Conservation (phyloP, 2,329 filamentous ascomycete species). For the Scleromitrula shiraiana region DNA sequence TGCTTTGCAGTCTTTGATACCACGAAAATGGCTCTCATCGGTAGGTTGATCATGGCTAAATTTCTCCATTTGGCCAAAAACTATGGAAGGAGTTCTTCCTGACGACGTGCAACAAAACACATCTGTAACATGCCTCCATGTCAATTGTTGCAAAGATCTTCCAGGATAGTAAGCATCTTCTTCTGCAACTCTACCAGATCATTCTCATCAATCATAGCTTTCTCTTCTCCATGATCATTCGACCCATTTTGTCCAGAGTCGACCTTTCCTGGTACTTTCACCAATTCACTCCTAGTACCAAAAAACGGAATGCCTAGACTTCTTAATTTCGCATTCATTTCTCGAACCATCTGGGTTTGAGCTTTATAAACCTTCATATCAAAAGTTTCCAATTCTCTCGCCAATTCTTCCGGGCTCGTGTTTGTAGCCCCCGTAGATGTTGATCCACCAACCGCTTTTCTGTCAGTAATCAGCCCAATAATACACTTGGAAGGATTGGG, state of each 20-base stretch:
- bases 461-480: slow-evolving; percentile 17
- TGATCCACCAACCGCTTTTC: slow-evolving; percentile 38
- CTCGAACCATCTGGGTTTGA: slow-evolving; percentile 49
- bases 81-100: slow-evolving; percentile 10
- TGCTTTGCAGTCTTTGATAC: background rate
- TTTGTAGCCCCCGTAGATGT: slow-evolving; percentile 25
- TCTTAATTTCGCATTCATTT: slow-evolving; percentile 47
- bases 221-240: slow-evolving; percentile 15
- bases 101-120: slow-evolving; percentile 11
- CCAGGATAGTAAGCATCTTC: slow-evolving; percentile 41
- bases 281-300: slow-evolving; percentile 38
- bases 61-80: slow-evolving; percentile 5
- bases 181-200: slow-evolving; percentile 38
- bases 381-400: slow-evolving; percentile 48
- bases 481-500: background rate
- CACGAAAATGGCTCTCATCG: background rate
- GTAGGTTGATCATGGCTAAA: too few relatives aligned
- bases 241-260: slow-evolving; percentile 1
- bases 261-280: slow-evolving; percentile 30
- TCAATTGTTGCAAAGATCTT: slow-evolving; percentile 39
- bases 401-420: slow-evolving; percentile 34
- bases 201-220: slow-evolving; percentile 30
- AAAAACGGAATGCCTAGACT: slow-evolving; percentile 54
- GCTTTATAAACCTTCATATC: slow-evolving; percentile 56
- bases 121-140: background rate